Evolutionary conservation across 2,329 filamentous ascomycete species (phyloP), one percentile per base, ranked within the genome.

Genomic region (Helminthosporium solani): DNA sequence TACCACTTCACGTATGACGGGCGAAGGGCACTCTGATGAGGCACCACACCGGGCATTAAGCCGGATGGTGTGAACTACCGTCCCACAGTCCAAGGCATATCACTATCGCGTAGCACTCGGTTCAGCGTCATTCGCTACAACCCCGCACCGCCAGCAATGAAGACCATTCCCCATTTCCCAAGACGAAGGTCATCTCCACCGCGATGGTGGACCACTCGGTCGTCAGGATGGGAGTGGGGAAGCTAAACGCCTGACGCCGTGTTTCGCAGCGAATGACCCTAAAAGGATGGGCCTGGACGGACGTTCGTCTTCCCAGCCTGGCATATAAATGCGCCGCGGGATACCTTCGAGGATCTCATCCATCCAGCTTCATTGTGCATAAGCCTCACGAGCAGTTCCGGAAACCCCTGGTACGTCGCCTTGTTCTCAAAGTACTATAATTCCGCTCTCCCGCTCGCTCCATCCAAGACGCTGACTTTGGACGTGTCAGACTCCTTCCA

Each of bases 151-250:
- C 54, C 49, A 44, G 51, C 58, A 49, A 50, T 57, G 54, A 54
- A 56, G 58, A 58, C 54, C 50, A 56, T 57, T 64, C 58, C n/a
- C n/a, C n/a, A n/a, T 57, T 64, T 59, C 64, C 64, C 61, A 61
- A 67, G 57, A 58, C 44, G 57, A 62, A 53, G 44, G 55, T 57
- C 52, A 57, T 60, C 56, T 54, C 63, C 58, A 54, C 55, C 46
- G 47, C 47, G 50, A 49, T 43, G 46, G 33, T 46, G n/a, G n/a
- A n/a, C n/a, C 40, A 40, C 40, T 41, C 48, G 43, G 60, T 48
- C 46, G 60, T 59, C 61, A 61, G 41, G 44, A 50, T 55, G 47
- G 57, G 14, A 65, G 67, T 68, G 67, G 67, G 65, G 67, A 66
- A 59, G 54, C 51, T 56, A 57, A 21, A 54, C 42, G 36, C 45